Evolutionary conservation across 495 filamentous ascomycete species (phyloP).

Genomic region (Xylaria bambusicola): DNA sequence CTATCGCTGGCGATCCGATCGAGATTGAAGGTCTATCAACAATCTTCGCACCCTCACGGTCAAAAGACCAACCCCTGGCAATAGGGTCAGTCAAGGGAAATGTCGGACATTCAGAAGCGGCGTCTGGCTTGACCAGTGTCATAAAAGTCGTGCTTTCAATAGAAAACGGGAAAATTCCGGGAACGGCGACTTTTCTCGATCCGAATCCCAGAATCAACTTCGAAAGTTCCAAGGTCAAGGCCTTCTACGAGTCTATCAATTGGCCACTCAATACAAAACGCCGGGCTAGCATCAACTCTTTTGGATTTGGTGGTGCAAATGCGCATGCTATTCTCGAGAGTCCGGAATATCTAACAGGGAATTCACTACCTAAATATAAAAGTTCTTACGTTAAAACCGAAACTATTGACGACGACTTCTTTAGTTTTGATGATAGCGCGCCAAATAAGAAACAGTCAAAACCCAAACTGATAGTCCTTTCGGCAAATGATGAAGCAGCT

Average conservation of each 20-base stretch:
- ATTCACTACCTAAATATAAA: too few relatives aligned
- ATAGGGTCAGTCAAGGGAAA: conserved; percentile 55
- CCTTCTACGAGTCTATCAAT: neutral
- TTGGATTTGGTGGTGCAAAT: conserved; percentile 58
- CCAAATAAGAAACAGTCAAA: too few relatives aligned
- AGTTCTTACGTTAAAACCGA: too few relatives aligned
- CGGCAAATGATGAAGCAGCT: conserved; percentile 23
- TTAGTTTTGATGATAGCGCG: neutral
- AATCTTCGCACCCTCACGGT: neutral
- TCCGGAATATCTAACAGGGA: neutral
- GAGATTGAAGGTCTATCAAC: neutral
- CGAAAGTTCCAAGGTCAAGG: neutral
- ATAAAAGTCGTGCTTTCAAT: conserved; percentile 52
- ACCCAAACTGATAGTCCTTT: conserved; percentile 21
- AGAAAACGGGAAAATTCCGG: conserved; percentile 43
- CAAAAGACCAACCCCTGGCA: conserved; percentile 21
- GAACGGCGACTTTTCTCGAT: conserved; percentile 31
- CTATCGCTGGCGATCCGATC: neutral
- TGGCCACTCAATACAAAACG: neutral
- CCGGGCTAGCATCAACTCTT: conserved; percentile 54
- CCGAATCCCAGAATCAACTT: conserved; percentile 46
- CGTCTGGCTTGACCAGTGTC: conserved; percentile 46
- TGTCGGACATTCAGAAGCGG: conserved; percentile 52
- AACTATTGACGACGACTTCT: neutral
- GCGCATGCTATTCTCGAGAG: conserved; percentile 56